Percentiles rank a stretch among this genome's conserved stretches.
These are phyloP conservation scores for Ammopiptanthus mongolicus DNA, from an alignment of 306 rosid species.

Conservation along the genomic window DNA sequence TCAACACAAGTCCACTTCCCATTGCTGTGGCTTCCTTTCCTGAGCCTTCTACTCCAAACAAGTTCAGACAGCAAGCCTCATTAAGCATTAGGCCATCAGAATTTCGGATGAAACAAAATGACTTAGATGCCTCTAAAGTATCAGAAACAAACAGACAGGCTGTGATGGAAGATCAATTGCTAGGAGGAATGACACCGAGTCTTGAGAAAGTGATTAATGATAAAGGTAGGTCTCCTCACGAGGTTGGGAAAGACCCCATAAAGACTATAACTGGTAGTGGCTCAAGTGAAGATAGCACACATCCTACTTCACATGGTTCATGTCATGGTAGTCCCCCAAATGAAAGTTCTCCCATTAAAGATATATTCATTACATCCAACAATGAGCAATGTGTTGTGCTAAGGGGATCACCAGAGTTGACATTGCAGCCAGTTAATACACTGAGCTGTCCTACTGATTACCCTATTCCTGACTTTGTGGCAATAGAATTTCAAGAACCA, in stretches of 20 bases:
- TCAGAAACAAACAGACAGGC: constrained; percentile 32
- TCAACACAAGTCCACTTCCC: constrained; percentile 51
- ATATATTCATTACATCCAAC: constrained; percentile 32
- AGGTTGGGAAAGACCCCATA: constrained; percentile 31
- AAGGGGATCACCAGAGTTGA: constrained; percentile 47
- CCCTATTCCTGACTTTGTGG: constrained; percentile 28
- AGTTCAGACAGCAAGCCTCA: constrained; percentile 36
- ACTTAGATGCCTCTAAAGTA: constrained; percentile 29
- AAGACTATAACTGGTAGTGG: constrained; percentile 46
- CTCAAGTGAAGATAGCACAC: constrained; percentile 68
- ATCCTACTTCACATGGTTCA: constrained; percentile 71
- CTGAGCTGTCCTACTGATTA: constrained; percentile 20
- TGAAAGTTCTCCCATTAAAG: constrained; percentile 38
- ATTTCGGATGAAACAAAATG: constrained; percentile 41
- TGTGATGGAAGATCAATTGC: constrained; percentile 40
- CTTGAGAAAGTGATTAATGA: constrained; percentile 34
- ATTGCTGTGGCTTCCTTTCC: constrained; percentile 44
- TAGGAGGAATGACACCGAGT: constrained; percentile 27
- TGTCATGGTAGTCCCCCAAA: constrained; percentile 68
- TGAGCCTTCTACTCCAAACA: constrained; percentile 41
- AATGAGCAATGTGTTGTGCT: constrained; percentile 34
- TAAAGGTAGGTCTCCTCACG: constrained; percentile 20
- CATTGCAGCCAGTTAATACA: constrained; percentile 32
- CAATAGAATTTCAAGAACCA: constrained; percentile 54
- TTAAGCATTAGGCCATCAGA: constrained; percentile 34